These are phyloP conservation scores for Thinopyrum elongatum DNA, from an alignment of 176 grass and related monocot species.

Conservation along the genomic window DNA sequence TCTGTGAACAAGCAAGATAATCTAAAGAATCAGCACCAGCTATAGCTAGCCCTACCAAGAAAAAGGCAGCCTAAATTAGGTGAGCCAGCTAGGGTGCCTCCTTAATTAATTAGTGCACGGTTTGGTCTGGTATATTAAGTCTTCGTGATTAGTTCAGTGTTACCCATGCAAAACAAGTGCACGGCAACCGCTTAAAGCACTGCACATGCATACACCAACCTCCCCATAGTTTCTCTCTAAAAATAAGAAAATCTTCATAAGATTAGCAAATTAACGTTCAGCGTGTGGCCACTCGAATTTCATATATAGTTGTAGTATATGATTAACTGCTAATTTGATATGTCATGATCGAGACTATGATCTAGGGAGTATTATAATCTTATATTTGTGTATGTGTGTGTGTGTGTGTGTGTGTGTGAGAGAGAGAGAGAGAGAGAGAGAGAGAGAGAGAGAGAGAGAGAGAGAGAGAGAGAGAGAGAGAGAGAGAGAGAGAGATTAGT, in stretches of 20 bases:
- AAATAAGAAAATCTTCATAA: no score
- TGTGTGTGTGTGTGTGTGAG: no score
- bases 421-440: no score
- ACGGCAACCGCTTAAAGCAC: slow-evolving; percentile 7
- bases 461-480: no score
- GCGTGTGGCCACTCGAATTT: slow-evolving; percentile 6
- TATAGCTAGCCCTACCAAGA: background rate
- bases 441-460: no score
- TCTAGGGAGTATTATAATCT: background rate
- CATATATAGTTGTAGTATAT: background rate
- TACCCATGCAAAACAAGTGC: slow-evolving; percentile 43
- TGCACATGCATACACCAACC: slow-evolving; percentile 19
- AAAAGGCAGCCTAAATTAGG: slow-evolving; percentile 36
- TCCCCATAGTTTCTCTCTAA: background rate
- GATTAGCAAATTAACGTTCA: background rate
- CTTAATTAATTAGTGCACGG: background rate
- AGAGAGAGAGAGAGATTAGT: no score
- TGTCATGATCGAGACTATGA: background rate
- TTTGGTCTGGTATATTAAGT: no score
- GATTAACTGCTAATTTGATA: background rate
- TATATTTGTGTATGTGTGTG: background rate
- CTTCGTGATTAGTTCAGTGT: no score
- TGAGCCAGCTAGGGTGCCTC: background rate
- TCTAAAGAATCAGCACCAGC: background rate
- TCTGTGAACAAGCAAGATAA: background rate